Evolutionary conservation across 495 filamentous ascomycete species (phyloP).

Genomic region (Neurospora africana): DNA sequence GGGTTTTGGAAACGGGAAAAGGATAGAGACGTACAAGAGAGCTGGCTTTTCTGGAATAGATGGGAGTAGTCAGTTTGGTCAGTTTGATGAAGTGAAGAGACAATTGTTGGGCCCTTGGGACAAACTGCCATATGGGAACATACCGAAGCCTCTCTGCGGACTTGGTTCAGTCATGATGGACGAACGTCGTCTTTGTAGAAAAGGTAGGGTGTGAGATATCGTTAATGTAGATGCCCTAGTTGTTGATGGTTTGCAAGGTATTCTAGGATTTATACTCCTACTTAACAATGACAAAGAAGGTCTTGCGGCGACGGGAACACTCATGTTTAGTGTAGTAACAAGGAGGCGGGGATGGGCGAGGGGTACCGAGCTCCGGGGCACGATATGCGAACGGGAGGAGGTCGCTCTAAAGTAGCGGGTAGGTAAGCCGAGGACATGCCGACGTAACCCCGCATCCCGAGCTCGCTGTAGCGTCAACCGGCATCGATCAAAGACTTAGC

Average conservation of each 20-base stretch:
- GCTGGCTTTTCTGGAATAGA: conserved; percentile 48
- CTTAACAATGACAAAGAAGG: not conserved
- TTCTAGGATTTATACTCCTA: not conserved
- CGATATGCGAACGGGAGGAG: not conserved
- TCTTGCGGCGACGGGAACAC: not conserved
- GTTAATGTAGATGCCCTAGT: not conserved
- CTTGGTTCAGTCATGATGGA: conserved; percentile 18
- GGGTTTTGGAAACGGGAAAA: too few species aligned
- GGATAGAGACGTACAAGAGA: conserved; percentile 47
- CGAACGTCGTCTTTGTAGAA: not conserved
- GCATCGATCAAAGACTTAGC: not conserved
- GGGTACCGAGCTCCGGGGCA: not conserved
- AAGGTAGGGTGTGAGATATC: not conserved
- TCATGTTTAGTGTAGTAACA: not conserved
- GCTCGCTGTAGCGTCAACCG: not conserved
- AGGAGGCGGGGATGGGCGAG: not conserved
- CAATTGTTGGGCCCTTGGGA: not conserved
- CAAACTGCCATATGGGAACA: conserved; percentile 1
- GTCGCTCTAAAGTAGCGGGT: not conserved
- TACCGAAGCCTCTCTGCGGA: conserved; percentile 31
- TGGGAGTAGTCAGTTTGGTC: not conserved
- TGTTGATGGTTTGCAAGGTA: not conserved
- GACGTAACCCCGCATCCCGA: not conserved
- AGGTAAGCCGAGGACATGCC: not conserved
- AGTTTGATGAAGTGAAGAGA: not conserved